Percentiles rank a stretch among this genome's conserved stretches.
phyloP scores from a whole-genome alignment of 805 yeast genomes.

The fission yeast (Schizosaccharomyces pombe) region DNA sequence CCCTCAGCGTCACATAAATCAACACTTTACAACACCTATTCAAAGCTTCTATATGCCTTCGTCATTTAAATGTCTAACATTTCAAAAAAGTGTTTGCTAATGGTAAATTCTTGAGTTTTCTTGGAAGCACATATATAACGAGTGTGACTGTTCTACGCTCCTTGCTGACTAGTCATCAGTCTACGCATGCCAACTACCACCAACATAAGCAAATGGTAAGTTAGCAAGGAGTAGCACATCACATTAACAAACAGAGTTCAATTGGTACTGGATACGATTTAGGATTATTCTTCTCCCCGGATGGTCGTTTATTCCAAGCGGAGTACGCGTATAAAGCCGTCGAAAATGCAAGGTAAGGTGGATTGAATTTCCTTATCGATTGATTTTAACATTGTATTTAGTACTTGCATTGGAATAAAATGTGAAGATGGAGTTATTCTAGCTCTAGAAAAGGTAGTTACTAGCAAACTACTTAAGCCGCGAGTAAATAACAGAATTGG shows the following conservation, averaged over 20 bases:
- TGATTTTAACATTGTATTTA: not conserved
- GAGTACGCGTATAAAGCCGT: constrained; percentile 96
- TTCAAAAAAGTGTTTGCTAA: not conserved
- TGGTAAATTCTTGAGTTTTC: not conserved
- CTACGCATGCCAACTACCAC: not conserved
- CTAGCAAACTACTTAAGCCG: constrained; percentile 71
- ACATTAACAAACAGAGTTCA: constrained; percentile 27
- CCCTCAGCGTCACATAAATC: too few species aligned
- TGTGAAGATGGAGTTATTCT: constrained; percentile 86
- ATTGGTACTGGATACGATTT: constrained; percentile 98
- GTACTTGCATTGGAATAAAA: constrained; percentile 81
- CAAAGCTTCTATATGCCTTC: too few species aligned
- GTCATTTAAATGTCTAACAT: too few species aligned
- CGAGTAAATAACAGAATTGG: constrained; percentile 77
- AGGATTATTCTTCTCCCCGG: constrained; percentile 39
- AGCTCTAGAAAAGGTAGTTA: constrained; percentile 83
- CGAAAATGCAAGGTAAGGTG: constrained; percentile 49
- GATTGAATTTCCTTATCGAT: not conserved
- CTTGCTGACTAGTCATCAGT: not conserved
- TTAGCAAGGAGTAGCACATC: not conserved
- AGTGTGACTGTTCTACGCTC: not conserved
- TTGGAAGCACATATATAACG: not conserved
- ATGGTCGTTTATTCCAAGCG: constrained; percentile 88
- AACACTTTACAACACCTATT: too few species aligned
- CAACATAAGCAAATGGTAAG: constrained; percentile 2